phyloP scores from a whole-genome alignment of 2,329 filamentous ascomycete genomes.

The Diaporthe citrichinensis region DNA sequence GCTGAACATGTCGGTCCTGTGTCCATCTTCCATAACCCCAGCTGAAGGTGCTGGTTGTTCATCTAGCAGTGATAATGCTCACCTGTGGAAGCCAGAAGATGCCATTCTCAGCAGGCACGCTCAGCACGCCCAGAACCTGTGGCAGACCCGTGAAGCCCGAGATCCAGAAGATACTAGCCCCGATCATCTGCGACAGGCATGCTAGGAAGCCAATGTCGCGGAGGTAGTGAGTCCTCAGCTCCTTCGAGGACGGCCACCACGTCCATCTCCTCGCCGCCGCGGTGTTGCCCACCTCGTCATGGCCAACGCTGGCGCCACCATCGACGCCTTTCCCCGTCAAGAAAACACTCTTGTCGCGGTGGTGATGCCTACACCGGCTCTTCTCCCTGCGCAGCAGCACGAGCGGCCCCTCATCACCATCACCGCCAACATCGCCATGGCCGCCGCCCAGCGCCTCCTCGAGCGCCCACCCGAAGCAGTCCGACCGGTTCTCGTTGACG shows the following conservation, averaged over 20 bases:
- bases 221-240: conserved; percentile 72
- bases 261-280: conserved; percentile 58
- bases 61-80: conserved; percentile 44
- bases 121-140: conserved; percentile 66
- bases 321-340: conserved; percentile 8
- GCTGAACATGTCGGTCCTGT: background rate
- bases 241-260: conserved; percentile 71
- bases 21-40: background rate
- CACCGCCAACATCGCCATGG: conserved; percentile 40
- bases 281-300: background rate
- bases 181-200: conserved; percentile 68
- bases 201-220: conserved; percentile 75
- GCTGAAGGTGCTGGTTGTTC: background rate
- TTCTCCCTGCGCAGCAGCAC: conserved; percentile 32
- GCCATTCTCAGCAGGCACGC: conserved; percentile 61
- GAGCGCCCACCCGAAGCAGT: conserved; percentile 79
- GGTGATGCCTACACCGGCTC: conserved; percentile 43
- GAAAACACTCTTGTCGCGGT: conserved; percentile 37
- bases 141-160: conserved; percentile 73
- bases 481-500: conserved; percentile 75
- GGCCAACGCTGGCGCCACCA: background rate
- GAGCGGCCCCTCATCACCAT: conserved; percentile 13
- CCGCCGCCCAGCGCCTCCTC: conserved; percentile 61
- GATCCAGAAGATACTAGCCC: conserved; percentile 76
- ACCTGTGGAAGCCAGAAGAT: conserved; percentile 74